Conservation (phyloP, 768 basidiomycete genomes). For the Postia placenta region DNA sequence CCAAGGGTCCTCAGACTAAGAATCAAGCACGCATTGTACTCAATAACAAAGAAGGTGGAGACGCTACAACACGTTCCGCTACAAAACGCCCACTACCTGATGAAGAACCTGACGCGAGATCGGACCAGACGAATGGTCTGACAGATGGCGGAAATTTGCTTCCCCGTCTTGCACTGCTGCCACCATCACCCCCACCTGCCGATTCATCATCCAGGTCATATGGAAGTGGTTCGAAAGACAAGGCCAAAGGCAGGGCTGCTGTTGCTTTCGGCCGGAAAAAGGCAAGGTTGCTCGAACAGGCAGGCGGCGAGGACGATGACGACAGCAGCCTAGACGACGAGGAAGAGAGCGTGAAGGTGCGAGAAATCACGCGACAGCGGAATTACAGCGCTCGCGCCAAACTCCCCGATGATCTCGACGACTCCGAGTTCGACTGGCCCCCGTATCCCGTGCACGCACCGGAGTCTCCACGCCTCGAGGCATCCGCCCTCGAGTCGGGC, state of each 20-base stretch:
- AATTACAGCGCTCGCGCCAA: conserved; percentile 2
- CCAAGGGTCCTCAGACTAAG: neutral
- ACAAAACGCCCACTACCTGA: conserved; percentile 39
- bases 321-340: conserved; percentile 20
- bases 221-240: conserved; percentile 28
- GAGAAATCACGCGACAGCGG: conserved; percentile 21
- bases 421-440: conserved; percentile 16
- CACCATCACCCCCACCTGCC: conserved; percentile 62
- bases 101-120: conserved; percentile 19
- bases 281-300: conserved; percentile 32
- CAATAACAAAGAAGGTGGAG: neutral
- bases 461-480: conserved; percentile 3
- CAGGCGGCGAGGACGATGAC: conserved; percentile 23
- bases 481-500: conserved; percentile 7
- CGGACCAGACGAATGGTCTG: neutral
- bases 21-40: neutral
- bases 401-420: conserved; percentile 1
- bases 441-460: conserved; percentile 8
- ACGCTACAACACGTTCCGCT: neutral
- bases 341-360: conserved; percentile 21
- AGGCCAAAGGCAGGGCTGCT: conserved; percentile 36
- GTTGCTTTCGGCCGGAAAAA: conserved; percentile 41
- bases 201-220: conserved; percentile 10
- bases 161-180: conserved; percentile 38
- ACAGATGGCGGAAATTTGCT: conserved; percentile 2